Percentiles rank a stretch among this genome's conserved stretches.
These are phyloP conservation scores for Xerocomellus dryophilus DNA, from an alignment of 768 basidiomycete genomes.

Conservation along the genomic window DNA sequence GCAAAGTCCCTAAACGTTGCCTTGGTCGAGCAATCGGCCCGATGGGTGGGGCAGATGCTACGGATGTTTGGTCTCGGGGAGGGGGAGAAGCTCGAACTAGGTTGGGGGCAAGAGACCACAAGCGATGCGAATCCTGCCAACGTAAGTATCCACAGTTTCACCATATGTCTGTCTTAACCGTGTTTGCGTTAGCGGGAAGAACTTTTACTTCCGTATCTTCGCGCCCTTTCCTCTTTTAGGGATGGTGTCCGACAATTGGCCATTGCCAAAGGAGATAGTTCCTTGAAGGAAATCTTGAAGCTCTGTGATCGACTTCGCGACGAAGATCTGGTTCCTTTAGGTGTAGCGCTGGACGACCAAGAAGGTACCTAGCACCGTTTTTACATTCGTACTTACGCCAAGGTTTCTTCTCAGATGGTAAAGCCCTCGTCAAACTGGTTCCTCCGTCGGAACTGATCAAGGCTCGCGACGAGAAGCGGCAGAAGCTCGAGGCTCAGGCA, in stretches of 20 bases:
- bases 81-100: conserved; percentile 62
- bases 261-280: conserved; percentile 61
- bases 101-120: conserved; percentile 76
- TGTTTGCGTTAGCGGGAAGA: conserved; percentile 66
- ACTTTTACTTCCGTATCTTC: conserved; percentile 84
- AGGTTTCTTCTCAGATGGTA: conserved; percentile 61
- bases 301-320: conserved; percentile 91
- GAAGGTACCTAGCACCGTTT: conserved; percentile 55
- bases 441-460: conserved; percentile 76
- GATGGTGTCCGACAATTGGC: conserved; percentile 84
- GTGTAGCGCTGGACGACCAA: conserved; percentile 95
- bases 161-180: neutral
- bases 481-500: conserved; percentile 67
- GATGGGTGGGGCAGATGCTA: conserved; percentile 72
- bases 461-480: conserved; percentile 86
- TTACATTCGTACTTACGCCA: neutral
- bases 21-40: conserved; percentile 60
- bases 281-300: conserved; percentile 76
- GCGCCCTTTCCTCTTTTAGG: conserved; percentile 83
- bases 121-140: conserved; percentile 35
- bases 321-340: conserved; percentile 85
- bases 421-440: conserved; percentile 90
- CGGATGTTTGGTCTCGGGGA: conserved; percentile 79
- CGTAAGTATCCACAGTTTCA: conserved; percentile 38
- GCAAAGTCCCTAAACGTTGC: conserved; percentile 57